A percentile compares a stretch with the other conserved stretches of the same genome.
phyloP scores from a whole-genome alignment of 164 flowering plant species.

The Vitis labrusca region DNA sequence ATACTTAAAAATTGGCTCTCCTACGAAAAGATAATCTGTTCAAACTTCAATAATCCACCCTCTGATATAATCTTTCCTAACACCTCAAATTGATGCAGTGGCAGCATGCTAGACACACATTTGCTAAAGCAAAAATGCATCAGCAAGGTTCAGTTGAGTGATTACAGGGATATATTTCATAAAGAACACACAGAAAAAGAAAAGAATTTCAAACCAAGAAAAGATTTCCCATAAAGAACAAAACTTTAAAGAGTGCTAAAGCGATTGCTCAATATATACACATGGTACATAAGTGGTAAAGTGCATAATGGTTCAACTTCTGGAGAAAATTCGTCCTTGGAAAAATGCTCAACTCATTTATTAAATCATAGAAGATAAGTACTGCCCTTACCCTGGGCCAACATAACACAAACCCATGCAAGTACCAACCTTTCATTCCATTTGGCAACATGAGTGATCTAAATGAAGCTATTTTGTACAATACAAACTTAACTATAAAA shows the following conservation, averaged over 20 bases:
- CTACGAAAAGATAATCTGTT: neutral
- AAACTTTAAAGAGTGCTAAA: neutral
- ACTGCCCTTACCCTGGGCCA: neutral
- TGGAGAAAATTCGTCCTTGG: neutral
- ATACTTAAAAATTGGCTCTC: neutral
- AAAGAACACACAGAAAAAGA: neutral
- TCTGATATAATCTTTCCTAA: neutral
- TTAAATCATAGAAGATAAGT: neutral
- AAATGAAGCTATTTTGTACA: neutral
- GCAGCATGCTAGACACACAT: neutral
- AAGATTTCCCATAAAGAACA: neutral
- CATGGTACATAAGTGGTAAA: neutral
- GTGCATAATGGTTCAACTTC: neutral
- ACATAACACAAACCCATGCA: neutral
- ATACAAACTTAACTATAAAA: neutral
- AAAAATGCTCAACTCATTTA: neutral
- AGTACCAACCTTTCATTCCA: neutral
- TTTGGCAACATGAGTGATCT: no score
- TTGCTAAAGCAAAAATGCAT: neutral
- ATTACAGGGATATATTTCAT: neutral
- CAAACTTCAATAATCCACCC: neutral
- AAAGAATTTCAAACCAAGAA: neutral
- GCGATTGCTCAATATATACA: neutral
- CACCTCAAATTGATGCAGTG: neutral
- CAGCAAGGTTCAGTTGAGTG: neutral